phyloP scores from a whole-genome alignment of 352 stramenopile genomes.

The Pythium utonaiense region DNA sequence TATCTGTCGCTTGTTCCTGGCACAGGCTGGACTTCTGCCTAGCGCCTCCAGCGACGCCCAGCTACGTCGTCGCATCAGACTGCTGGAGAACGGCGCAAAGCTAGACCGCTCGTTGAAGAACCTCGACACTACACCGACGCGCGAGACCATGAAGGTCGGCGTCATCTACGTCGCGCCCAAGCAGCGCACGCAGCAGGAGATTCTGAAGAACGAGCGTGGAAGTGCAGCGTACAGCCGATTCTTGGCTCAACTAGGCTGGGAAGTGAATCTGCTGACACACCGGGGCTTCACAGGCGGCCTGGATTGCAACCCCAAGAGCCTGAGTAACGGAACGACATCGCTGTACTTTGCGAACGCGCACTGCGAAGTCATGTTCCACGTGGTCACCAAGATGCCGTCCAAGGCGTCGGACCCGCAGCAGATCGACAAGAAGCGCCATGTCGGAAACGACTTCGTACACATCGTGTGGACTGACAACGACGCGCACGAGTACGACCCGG shows the following conservation, averaged over 20 bases:
- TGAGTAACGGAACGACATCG: conserved; percentile 69
- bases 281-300: conserved; percentile 73
- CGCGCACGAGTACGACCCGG: conserved; percentile 66
- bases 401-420: conserved; percentile 75
- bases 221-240: conserved; percentile 67
- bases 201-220: conserved; percentile 73
- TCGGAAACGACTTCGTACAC: conserved; percentile 87
- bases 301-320: conserved; percentile 75
- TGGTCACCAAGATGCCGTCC: conserved; percentile 87
- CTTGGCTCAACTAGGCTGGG: conserved; percentile 73
- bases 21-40: conserved; percentile 63
- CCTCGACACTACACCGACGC: conserved; percentile 79
- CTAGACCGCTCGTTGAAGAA: conserved; percentile 79
- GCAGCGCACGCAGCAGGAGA: conserved; percentile 75
- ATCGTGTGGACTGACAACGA: conserved; percentile 87
- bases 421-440: conserved; percentile 88
- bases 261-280: conserved; percentile 63
- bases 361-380: conserved; percentile 85
- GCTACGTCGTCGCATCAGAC: conserved; percentile 55
- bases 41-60: conserved; percentile 54
- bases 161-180: conserved; percentile 80
- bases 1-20: conserved; percentile 81
- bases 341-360: conserved; percentile 82
- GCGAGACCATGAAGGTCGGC: conserved; percentile 90
- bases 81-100: conserved; percentile 79